Percentiles rank a stretch among this genome's conserved stretches.
These are phyloP conservation scores for Aspergillus coremiiformis DNA, from an alignment of 495 filamentous ascomycete genomes.

Conservation along the genomic window DNA sequence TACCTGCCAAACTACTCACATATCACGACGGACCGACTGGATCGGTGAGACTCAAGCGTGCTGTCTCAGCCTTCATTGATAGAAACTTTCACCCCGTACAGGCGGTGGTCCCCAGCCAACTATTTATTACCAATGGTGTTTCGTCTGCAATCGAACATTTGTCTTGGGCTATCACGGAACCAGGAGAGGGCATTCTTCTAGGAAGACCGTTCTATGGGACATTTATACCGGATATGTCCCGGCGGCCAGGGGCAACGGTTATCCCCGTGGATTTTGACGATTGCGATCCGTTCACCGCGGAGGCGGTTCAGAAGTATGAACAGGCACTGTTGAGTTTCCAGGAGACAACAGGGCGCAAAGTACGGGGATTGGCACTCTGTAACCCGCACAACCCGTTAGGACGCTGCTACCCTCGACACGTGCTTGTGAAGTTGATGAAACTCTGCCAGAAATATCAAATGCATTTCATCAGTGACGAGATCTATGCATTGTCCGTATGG, in stretches of 20 bases:
- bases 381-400: constrained; percentile 58
- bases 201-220: constrained; percentile 44
- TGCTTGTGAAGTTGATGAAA: constrained; percentile 38
- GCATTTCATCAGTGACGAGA: constrained; percentile 57
- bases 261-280: constrained; percentile 40
- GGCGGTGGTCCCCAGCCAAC: constrained; percentile 30
- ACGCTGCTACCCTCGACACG: constrained; percentile 46
- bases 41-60: constrained; percentile 25
- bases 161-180: constrained; percentile 38
- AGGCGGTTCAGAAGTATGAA: constrained; percentile 38
- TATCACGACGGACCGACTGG: constrained; percentile 36
- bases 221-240: constrained; percentile 33
- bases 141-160: constrained; percentile 41
- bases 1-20: constrained; percentile 33
- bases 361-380: constrained; percentile 48
- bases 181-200: constrained; percentile 44
- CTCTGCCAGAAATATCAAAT: constrained; percentile 49
- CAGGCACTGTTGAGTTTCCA: constrained; percentile 25
- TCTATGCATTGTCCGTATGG: constrained; percentile 53
- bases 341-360: constrained; percentile 20
- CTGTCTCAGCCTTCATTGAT: constrained; percentile 43
- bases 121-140: constrained; percentile 43
- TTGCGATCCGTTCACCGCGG: constrained; percentile 37
- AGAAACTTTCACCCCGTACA: constrained; percentile 32
- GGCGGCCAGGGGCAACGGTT: constrained; percentile 22